Evolutionary conservation across 1,284 basidiomycete genomes (phyloP).

Genomic region (Omphalotus olearius): DNA sequence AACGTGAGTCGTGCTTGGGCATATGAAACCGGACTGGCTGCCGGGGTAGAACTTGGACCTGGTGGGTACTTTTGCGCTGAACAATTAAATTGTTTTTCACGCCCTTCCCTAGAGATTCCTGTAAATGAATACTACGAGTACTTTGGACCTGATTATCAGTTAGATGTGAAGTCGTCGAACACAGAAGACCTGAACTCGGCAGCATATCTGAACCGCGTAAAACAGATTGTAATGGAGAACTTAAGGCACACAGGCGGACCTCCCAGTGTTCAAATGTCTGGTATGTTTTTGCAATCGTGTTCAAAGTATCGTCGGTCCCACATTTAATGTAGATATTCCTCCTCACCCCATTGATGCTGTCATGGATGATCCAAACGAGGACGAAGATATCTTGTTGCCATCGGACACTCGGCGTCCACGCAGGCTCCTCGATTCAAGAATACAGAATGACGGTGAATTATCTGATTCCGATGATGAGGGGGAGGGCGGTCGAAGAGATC

Average conservation of each 20-base stretch:
- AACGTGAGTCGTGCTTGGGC: slow-evolving; percentile 98
- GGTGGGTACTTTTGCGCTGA: slow-evolving; percentile 43
- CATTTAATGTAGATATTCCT: slow-evolving; percentile 59
- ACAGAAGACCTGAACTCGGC: slow-evolving; percentile 94
- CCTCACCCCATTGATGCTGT: slow-evolving; percentile 72
- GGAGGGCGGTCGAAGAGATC: slow-evolving; percentile 71
- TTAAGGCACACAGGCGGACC: slow-evolving; percentile 81
- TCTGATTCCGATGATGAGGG: slow-evolving; percentile 88
- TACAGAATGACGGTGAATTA: slow-evolving; percentile 77
- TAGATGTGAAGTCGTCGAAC: slow-evolving; percentile 96
- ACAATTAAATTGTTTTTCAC: neutral
- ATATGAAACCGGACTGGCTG: slow-evolving; percentile 95
- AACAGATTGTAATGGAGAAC: slow-evolving; percentile 89
- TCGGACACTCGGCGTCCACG: slow-evolving; percentile 71
- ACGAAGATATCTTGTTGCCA: slow-evolving; percentile 72
- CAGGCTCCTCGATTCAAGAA: slow-evolving; percentile 65
- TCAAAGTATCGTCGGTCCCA: neutral
- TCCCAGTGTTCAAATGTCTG: slow-evolving; percentile 86
- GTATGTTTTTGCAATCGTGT: slow-evolving; percentile 36
- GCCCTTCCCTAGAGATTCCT: slow-evolving; percentile 70
- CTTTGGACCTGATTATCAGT: slow-evolving; percentile 95
- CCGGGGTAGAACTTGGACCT: slow-evolving; percentile 88
- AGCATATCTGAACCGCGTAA: slow-evolving; percentile 92
- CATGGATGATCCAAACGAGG: slow-evolving; percentile 74
- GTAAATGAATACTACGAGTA: slow-evolving; percentile 99